phyloP scores from a whole-genome alignment of 257 asterid genomes.

The Scutellaria baicalensis region DNA sequence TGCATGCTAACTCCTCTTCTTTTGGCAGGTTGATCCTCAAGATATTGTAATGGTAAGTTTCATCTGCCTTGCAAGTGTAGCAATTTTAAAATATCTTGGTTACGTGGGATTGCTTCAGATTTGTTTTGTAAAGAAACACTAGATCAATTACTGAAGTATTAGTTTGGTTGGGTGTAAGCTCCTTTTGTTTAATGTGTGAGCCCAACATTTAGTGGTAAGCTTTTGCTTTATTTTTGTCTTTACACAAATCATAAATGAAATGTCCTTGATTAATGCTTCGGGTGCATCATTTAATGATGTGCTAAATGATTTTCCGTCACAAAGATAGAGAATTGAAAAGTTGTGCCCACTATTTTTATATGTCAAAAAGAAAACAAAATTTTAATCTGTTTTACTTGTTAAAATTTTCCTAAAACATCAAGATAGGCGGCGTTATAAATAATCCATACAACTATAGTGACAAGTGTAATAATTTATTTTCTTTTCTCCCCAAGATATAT shows the following conservation, averaged over 20 bases:
- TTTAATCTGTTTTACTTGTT: too few relatives aligned
- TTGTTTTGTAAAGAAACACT: background rate
- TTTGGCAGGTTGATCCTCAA: constrained; percentile 89
- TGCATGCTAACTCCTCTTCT: constrained; percentile 1
- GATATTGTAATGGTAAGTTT: constrained; percentile 91
- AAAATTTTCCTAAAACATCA: background rate
- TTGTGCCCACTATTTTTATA: background rate
- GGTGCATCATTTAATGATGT: background rate
- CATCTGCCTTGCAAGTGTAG: background rate
- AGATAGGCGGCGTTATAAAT: background rate
- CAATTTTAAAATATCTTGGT: background rate
- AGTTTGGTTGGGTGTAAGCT: constrained; percentile 7
- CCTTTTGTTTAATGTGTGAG: constrained; percentile 7
- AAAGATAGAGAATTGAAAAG: background rate
- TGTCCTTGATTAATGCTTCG: background rate
- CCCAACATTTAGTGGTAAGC: background rate
- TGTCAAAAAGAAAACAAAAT: background rate
- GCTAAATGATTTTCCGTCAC: background rate
- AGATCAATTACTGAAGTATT: background rate
- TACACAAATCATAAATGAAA: background rate
- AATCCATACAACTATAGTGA: background rate
- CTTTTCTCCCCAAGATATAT: background rate
- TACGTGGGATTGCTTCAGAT: background rate
- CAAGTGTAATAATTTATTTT: background rate
- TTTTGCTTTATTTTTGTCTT: background rate